Evolutionary conservation across 1,139 yeast species (phyloP).

Genomic region (Lodderomyces oxycetoniae): DNA sequence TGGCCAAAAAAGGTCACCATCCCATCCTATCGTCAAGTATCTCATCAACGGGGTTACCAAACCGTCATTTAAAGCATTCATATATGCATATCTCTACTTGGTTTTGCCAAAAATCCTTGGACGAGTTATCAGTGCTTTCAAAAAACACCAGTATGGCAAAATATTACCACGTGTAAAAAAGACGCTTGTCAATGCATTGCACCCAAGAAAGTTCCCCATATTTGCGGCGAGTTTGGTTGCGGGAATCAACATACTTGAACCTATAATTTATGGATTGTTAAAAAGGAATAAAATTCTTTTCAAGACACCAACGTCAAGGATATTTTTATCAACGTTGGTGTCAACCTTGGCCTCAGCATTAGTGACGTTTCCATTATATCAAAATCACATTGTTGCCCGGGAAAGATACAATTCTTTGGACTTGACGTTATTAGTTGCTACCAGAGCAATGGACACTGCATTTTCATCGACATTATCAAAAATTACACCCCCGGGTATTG

Average conservation of each 20-base stretch:
- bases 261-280: conserved; percentile 20
- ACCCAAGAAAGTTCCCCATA: conserved; percentile 29
- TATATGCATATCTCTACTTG: conserved; percentile 33
- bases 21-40: conserved; percentile 2
- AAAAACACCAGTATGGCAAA: conserved; percentile 16
- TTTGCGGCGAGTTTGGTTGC: conserved; percentile 29
- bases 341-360: conserved; percentile 28
- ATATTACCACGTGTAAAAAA: conserved; percentile 16
- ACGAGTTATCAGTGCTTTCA: conserved; percentile 17
- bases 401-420: conserved; percentile 32
- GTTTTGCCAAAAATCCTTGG: conserved; percentile 27
- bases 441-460: conserved; percentile 35
- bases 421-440: conserved; percentile 31
- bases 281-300: conserved; percentile 11
- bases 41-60: conserved; percentile 14
- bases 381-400: conserved; percentile 26
- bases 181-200: conserved; percentile 21
- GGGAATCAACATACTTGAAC: conserved; percentile 32
- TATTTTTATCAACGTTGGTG: conserved; percentile 28
- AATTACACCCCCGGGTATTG: conserved; percentile 15
- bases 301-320: conserved; percentile 15
- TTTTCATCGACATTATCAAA: conserved; percentile 22
- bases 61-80: conserved; percentile 30
- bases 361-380: conserved; percentile 26
- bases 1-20: not conserved